Percentiles rank a stretch among this genome's conserved stretches.
Conservation (phyloP, 371 early-diverging fungal genomes). For the Smittium culicis region DNA sequence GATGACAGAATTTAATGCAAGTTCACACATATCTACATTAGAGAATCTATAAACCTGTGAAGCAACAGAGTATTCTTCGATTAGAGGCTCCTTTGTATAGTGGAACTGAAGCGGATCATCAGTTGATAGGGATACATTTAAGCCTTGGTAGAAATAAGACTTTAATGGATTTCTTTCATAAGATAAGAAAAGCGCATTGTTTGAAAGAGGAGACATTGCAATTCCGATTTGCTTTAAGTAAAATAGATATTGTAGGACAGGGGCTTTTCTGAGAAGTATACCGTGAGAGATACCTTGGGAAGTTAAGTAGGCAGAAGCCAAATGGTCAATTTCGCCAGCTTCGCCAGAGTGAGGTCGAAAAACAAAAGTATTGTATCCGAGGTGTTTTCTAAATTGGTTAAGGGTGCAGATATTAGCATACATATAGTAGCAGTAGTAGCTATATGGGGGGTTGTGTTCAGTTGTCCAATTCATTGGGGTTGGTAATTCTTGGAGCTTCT, state of each 20-base stretch:
- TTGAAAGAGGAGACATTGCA: constrained; percentile 96
- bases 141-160: constrained; percentile 86
- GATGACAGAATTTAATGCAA: constrained; percentile 86
- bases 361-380: constrained; percentile 85
- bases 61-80: constrained; percentile 97
- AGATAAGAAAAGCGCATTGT: constrained; percentile 93
- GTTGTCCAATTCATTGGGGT: constrained; percentile 68
- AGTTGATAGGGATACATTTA: constrained; percentile 90
- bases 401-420: constrained; percentile 78
- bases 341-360: constrained; percentile 95
- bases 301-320: constrained; percentile 84
- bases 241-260: constrained; percentile 90
- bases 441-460: constrained; percentile 82
- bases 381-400: constrained; percentile 67
- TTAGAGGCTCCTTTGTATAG: constrained; percentile 95
- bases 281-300: constrained; percentile 91
- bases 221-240: constrained; percentile 93
- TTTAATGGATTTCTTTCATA: constrained; percentile 95
- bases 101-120: constrained; percentile 99
- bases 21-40: constrained; percentile 92
- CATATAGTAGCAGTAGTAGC: constrained; percentile 94
- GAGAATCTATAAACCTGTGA: constrained; percentile 97
- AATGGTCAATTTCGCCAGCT: constrained; percentile 94
- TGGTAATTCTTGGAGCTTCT: constrained; percentile 71
- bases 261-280: constrained; percentile 90